Evolutionary conservation across 2,329 filamentous ascomycete genomes (phyloP).

Genomic region (Trichoderma sp.): DNA sequence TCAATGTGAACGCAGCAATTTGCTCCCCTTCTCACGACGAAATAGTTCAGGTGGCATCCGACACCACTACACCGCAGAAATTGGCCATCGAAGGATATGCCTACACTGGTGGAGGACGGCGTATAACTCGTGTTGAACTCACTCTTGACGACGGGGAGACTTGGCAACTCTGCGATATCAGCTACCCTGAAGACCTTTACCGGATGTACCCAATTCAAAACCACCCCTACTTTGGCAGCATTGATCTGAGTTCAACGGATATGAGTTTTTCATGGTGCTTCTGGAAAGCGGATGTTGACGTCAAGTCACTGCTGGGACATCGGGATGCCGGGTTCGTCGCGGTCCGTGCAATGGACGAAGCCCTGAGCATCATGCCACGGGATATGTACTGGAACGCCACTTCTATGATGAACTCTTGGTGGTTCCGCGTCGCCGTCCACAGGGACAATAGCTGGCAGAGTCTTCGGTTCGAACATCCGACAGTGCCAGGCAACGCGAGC

Average conservation of each 20-base stretch:
- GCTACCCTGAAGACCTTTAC: conserved; percentile 85
- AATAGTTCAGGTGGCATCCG: not conserved
- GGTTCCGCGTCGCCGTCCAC: conserved; percentile 80
- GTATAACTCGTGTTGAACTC: conserved; percentile 80
- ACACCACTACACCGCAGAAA: conserved; percentile 64
- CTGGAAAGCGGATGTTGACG: conserved; percentile 75
- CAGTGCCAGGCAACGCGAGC: conserved; percentile 72
- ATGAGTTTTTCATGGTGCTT: conserved; percentile 90
- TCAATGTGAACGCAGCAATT: conserved; percentile 83
- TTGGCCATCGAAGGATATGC: conserved; percentile 78
- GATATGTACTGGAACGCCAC: conserved; percentile 97
- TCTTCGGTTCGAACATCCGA: conserved; percentile 85
- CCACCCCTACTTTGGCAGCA: conserved; percentile 70
- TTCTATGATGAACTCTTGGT: conserved; percentile 98
- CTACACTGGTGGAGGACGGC: conserved; percentile 82
- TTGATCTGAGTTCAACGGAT: conserved; percentile 88
- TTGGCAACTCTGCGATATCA: conserved; percentile 63
- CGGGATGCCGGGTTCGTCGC: conserved; percentile 57
- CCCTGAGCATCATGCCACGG: conserved; percentile 80
- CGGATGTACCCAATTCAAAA: conserved; percentile 61
- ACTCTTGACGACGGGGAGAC: conserved; percentile 76
- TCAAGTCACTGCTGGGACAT: conserved; percentile 52
- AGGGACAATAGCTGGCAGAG: conserved; percentile 55
- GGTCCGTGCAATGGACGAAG: conserved; percentile 86
- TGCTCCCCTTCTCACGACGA: conserved; percentile 72